Evolutionary conservation across 192 early-diverging fungal species (phyloP).

Genomic region (Funneliformis mosseae): DNA sequence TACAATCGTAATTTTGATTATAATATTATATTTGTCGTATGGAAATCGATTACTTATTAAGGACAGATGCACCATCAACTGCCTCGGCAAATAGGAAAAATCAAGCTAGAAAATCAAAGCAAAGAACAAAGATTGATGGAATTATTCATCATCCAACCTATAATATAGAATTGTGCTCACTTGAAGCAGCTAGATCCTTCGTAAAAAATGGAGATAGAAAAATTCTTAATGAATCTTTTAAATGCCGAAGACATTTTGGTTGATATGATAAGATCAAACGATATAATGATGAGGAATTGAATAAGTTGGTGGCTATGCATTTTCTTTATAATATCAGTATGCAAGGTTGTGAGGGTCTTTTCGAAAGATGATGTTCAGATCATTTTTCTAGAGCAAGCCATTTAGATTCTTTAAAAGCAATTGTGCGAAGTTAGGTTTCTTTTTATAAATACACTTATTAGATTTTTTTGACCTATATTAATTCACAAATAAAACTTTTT

Average conservation of each 20-base stretch:
- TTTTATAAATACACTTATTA: slow-evolving; percentile 22
- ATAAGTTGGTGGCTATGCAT: slow-evolving; percentile 14
- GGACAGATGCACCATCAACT: slow-evolving; percentile 24
- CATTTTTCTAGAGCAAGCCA: slow-evolving; percentile 5
- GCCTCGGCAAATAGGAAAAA: slow-evolving; percentile 29
- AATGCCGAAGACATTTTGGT: slow-evolving; percentile 20
- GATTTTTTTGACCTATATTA: slow-evolving; percentile 4
- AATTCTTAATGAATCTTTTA: slow-evolving; percentile 5
- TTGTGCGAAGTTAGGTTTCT: slow-evolving; percentile 5
- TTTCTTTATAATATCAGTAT: slow-evolving; percentile 18
- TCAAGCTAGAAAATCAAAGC: background rate
- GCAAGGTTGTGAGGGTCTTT: slow-evolving; percentile 12
- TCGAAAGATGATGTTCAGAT: slow-evolving; percentile 5
- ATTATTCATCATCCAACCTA: slow-evolving; percentile 25
- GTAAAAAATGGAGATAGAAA: slow-evolving; percentile 3
- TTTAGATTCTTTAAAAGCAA: slow-evolving; percentile 25
- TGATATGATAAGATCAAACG: slow-evolving; percentile 20
- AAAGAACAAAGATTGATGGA: slow-evolving; percentile 29
- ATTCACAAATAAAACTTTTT: slow-evolving; percentile 16
- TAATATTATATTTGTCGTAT: too few relatives aligned
- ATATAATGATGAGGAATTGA: slow-evolving; percentile 5
- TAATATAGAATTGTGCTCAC: background rate
- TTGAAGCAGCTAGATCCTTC: slow-evolving; percentile 15
- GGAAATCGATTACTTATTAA: too few relatives aligned
- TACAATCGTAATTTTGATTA: too few relatives aligned